Conservation (phyloP, 257 asterid genomes). For the Voacanga thouarsii region DNA sequence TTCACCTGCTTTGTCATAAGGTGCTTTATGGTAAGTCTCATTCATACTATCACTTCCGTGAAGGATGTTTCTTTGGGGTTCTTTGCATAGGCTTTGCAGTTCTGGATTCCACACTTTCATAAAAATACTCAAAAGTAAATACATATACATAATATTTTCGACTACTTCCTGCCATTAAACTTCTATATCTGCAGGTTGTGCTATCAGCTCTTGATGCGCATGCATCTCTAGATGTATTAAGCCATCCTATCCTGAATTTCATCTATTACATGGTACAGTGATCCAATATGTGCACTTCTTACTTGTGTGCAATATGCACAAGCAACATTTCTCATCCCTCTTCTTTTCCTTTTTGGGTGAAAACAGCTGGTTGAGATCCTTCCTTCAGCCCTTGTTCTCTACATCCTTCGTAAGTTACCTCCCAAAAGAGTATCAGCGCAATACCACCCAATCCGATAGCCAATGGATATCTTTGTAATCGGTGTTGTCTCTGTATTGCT, state of each 20-base stretch:
- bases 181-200: slow-evolving; percentile 48
- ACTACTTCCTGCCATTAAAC: not conserved
- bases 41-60: not conserved
- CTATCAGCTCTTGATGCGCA: slow-evolving; percentile 75
- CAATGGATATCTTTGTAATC: not conserved
- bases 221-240: slow-evolving; percentile 75
- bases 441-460: slow-evolving; percentile 56
- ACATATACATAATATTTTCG: too few species aligned
- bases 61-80: not conserved
- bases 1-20: slow-evolving; percentile 85
- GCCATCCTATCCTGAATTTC: slow-evolving; percentile 78
- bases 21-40: slow-evolving; percentile 73
- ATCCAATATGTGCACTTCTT: not conserved
- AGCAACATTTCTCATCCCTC: not conserved
- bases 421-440: slow-evolving; percentile 55
- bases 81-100: not conserved
- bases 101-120: not conserved
- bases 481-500: not conserved
- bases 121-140: not conserved
- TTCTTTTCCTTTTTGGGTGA: not conserved
- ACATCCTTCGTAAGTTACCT: slow-evolving; percentile 67
- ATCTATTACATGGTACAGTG: slow-evolving; percentile 68
- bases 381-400: slow-evolving; percentile 74
- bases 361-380: slow-evolving; percentile 64
- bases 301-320: not conserved